Base-by-base conservation (phyloP, 1,139 yeast genomes). In the Pichia norvegensis region DNA sequence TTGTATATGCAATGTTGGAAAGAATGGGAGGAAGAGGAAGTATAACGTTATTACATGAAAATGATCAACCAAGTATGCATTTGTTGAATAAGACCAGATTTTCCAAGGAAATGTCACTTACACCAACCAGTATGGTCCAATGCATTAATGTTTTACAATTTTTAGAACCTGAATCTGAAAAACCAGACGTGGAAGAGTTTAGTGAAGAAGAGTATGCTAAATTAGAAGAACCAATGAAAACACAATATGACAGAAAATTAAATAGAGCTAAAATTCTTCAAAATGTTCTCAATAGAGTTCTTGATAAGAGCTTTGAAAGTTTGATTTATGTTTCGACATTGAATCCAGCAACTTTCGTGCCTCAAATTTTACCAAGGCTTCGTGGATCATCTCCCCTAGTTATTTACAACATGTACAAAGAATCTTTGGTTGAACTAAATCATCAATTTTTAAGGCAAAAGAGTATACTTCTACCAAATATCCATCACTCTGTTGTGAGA, bases 351-450 rank as follows among this genome's bases (percentile, higher is more conserved):
- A 72, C 83, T 0, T 66, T 86, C 36, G 67, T 90, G 22, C 81
- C 85, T 2, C 67, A 66, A 40, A 67, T 88, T 4, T 63, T 90
- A 13, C 81, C 79, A 4, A 72, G 74, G 25, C 66, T 88, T n/a
- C 85, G 83, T 10, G 97, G 97, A 1, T 85, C 96, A 0, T 74
- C 95, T 46, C 94, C 97, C 0, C 65, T 92, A 11, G 95, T 85
- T 3, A 71, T 90, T 27, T 92, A 85, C 66, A 78, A 79, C 55
- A 95, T 85, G 58, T 81, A 67, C 65, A 88, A 88, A 62, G 98
- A 92, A 63, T 68, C 75, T 4, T 69, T 92, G 41, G 73, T 87
- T 47, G 87, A 83, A 46, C 68, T 85, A 13, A 85, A 86, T 46
- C 88, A 87, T 58, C 69, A 70, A 14, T 69, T 88, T 43, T 72